Conservation (phyloP, 805 yeast genomes). For the Schizosaccharomyces pombe region ASM294v3 CU329670.1:3707001-3707500, state of each 20-base stretch:
- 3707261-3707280: not conserved
- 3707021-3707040: not conserved
- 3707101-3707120: conserved; percentile 38
- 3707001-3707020: not conserved
- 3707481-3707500: too few relatives aligned
- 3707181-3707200: conserved; percentile 33
- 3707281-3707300: not conserved
- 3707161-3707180: not conserved
- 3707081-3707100: conserved; percentile 73
- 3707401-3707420: too few relatives aligned
- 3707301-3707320: not conserved
- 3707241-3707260: conserved; percentile 13
- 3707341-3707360: not conserved
- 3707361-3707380: too few relatives aligned
- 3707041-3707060: not conserved
- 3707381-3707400: too few relatives aligned
- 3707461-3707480: too few relatives aligned
- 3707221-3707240: conserved; percentile 69
- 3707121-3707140: not conserved
- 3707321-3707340: not conserved
- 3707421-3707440: too few relatives aligned
- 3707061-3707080: conserved; percentile 34
- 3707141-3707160: not conserved
- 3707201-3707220: conserved; percentile 77
- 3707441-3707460: too few relatives aligned